A percentile compares a stretch with the other conserved stretches of the same genome.
These are phyloP conservation scores for Thuja plicata DNA, from an alignment of 83 land plant species.

Conservation along the genomic window DNA sequence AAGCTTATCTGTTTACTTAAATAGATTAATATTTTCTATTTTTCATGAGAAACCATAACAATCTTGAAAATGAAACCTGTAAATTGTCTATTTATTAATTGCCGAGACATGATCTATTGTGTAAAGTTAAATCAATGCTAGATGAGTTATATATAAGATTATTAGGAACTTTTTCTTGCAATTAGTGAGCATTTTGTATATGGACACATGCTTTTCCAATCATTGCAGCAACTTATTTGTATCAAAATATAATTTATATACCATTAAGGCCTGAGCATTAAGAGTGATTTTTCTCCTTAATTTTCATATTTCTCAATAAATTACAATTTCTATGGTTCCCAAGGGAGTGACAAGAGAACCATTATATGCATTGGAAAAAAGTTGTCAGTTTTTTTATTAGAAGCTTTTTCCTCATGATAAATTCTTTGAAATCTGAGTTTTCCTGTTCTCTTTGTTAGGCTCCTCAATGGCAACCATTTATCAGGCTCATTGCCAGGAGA, in stretches of 20 bases:
- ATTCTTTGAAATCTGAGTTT: slow-evolving; percentile 15
- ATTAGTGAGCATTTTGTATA: not conserved
- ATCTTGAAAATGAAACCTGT: not conserved
- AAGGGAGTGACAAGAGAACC: not conserved
- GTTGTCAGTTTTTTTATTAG: not conserved
- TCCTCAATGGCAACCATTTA: slow-evolving; percentile 61
- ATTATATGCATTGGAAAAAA: not conserved
- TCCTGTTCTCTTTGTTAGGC: slow-evolving; percentile 27
- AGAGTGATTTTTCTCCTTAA: not conserved
- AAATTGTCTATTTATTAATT: not conserved
- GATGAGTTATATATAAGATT: not conserved
- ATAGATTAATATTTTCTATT: not conserved
- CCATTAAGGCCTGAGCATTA: not conserved
- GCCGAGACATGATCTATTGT: not conserved
- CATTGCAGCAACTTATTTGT: not conserved
- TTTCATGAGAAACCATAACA: not conserved
- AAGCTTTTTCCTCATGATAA: not conserved
- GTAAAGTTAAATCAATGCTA: not conserved
- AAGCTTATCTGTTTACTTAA: not conserved
- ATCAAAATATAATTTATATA: not conserved
- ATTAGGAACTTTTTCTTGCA: not conserved
- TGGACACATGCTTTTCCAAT: not conserved
- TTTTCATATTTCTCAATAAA: not conserved
- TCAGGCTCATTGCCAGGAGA: slow-evolving; percentile 70
- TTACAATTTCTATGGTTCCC: not conserved